Base-by-base conservation (phyloP, 768 basidiomycete species). In the Leccinum incarnatum region DNA sequence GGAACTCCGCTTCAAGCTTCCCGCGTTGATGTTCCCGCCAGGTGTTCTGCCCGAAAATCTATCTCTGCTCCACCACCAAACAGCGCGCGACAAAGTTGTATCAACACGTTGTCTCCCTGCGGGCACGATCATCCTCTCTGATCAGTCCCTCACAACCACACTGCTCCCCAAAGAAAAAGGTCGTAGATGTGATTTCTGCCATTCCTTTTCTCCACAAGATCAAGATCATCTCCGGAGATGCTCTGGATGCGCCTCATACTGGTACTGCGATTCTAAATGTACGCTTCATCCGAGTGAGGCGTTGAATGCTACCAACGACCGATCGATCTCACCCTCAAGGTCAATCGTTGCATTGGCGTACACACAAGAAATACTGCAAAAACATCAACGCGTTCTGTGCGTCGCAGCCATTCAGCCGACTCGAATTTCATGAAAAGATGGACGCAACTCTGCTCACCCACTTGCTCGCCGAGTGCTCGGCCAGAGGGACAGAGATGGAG, bases 191-290 rank as follows among this genome's bases (percentile, higher is more conserved):
- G 89, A 93, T 67, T 67, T 72, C 27, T 92, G 89, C 65, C 80
- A 85, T 62, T 72, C 74, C 4, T 54, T 70, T 4, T 65, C 75
- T 4, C 60, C 69, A 23, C 60, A 19, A 68, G 73, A 37, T 58
- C 56, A 53, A 17, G 60, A 62, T 12, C 66, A 59, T 34, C 76
- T 91, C 47, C 80, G 75, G 60, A 78, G 77, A 67, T 93, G 90
- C 62, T 78, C 82, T 4, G 83, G 85, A 12, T 92, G 91, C 63
- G 81, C 78, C 15, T 78, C 81, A 0, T 89, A 87, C 67, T 91
- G 83, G 82, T 93, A 93, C 66, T 93, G 91, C 64, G 79, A 81
- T 61, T 61, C 75, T 23, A 64, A 75, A 70, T 93, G 91, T 91
- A 69, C 71, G 82, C 65, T 54, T 53, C 53, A 51, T 59, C 49